Conservation (phyloP, 1,284 basidiomycete species). For the Ceratobasidium sp. region DNA sequence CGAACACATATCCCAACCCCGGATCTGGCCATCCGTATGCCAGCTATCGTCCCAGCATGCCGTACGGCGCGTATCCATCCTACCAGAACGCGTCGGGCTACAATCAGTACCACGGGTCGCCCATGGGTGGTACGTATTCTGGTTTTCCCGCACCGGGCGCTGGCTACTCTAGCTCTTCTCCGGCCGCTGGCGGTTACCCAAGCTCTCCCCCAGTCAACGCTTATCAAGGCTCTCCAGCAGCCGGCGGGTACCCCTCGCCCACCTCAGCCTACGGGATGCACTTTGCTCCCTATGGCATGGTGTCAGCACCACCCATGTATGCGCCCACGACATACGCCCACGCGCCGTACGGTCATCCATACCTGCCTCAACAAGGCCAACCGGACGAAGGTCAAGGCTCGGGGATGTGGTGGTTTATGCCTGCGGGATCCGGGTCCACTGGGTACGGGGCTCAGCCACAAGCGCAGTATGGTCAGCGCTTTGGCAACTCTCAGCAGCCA, state of each 20-base stretch:
- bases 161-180: conserved; percentile 18
- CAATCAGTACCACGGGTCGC: conserved; percentile 23
- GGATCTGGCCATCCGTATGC: conserved; percentile 17
- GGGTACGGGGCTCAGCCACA: conserved; percentile 33
- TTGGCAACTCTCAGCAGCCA: conserved; percentile 20
- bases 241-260: conserved; percentile 28
- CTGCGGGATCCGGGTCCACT: conserved; percentile 14
- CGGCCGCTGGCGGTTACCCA: conserved; percentile 9
- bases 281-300: conserved; percentile 37
- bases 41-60: conserved; percentile 25
- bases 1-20: conserved; percentile 28
- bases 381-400: conserved; percentile 26
- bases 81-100: conserved; percentile 28
- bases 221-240: conserved; percentile 30
- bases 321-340: conserved; percentile 40
- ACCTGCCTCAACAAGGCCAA: conserved; percentile 36
- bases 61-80: conserved; percentile 31
- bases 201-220: conserved; percentile 19
- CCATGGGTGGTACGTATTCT: conserved; percentile 18
- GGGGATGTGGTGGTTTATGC: conserved; percentile 45
- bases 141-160: not conserved
- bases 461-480: conserved; percentile 32
- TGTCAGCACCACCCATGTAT: conserved; percentile 43
- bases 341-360: conserved; percentile 42
- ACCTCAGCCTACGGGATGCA: conserved; percentile 38